Percentiles rank a stretch among this genome's conserved stretches.
Evolutionary conservation across 768 basidiomycete genomes (phyloP).

Genomic region (Phanerodontia chrysosporium): DNA sequence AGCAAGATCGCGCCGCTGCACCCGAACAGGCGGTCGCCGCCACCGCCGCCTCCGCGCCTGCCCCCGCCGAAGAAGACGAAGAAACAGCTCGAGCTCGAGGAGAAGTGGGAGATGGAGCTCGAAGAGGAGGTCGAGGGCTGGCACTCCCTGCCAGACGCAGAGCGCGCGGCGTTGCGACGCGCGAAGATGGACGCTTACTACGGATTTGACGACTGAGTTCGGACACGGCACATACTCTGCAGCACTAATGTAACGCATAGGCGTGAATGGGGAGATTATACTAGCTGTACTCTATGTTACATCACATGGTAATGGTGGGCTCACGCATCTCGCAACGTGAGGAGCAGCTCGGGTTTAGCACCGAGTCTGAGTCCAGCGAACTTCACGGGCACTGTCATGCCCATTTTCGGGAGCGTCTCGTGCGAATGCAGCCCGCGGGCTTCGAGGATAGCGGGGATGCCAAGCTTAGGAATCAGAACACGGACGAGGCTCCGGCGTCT

Average conservation of each 20-base stretch:
- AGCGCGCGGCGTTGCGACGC: conserved; percentile 43
- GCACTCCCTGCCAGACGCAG: conserved; percentile 28
- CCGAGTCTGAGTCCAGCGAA: neutral
- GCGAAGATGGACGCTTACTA: conserved; percentile 63
- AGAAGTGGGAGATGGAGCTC: conserved; percentile 78
- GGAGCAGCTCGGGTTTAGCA: neutral
- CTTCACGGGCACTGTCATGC: neutral
- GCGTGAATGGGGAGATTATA: conserved; percentile 4
- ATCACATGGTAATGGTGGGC: neutral
- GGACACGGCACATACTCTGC: neutral
- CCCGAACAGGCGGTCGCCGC: conserved; percentile 67
- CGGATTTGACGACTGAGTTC: conserved; percentile 33
- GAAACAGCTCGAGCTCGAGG: conserved; percentile 72
- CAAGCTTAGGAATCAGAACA: neutral
- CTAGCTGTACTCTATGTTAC: neutral
- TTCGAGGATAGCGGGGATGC: neutral
- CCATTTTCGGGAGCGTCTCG: neutral
- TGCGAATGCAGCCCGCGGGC: neutral
- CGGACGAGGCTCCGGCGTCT: neutral
- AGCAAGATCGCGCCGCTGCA: conserved; percentile 74
- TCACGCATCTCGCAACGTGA: neutral
- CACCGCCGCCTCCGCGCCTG: conserved; percentile 65
- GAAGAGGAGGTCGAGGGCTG: conserved; percentile 70
- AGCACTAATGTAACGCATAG: neutral
- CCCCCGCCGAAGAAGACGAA: conserved; percentile 76